Conservation (phyloP, 2,329 filamentous ascomycete species). For the Aureobasidium lini region DNA sequence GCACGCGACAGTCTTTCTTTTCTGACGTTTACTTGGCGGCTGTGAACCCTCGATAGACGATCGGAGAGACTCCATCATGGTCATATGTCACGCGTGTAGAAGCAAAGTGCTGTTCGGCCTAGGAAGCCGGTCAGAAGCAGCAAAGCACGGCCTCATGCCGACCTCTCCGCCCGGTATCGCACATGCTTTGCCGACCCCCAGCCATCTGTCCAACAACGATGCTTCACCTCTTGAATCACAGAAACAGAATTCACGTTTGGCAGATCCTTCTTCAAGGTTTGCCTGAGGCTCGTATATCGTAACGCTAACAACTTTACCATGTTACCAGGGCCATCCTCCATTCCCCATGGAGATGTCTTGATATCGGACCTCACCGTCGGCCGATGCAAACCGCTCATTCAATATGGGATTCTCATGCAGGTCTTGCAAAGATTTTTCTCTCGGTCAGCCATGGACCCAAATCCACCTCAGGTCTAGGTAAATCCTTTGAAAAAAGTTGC, state of each 20-base stretch:
- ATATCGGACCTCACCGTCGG: conserved; percentile 1
- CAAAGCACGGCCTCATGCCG: background rate
- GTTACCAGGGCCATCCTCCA: background rate
- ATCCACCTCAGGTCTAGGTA: background rate
- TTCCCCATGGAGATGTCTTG: background rate
- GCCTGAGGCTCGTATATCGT: background rate
- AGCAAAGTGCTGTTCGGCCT: background rate
- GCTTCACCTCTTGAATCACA: background rate
- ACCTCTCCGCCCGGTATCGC: background rate
- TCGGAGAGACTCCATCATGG: conserved; percentile 19
- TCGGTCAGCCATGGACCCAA: background rate
- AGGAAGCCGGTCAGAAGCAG: background rate
- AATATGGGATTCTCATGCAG: background rate
- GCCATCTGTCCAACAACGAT: background rate
- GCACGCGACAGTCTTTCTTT: conserved; percentile 13
- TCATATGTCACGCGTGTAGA: background rate
- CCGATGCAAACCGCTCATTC: background rate
- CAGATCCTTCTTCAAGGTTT: background rate
- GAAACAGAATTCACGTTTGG: background rate
- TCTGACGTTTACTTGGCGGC: conserved; percentile 1
- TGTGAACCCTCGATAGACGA: background rate
- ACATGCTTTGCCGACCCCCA: background rate
- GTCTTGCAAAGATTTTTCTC: background rate
- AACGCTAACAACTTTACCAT: background rate
- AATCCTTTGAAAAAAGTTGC: background rate